Base-by-base conservation (phyloP, 2,329 filamentous ascomycete genomes). In the Sporothrix humicola region DNA sequence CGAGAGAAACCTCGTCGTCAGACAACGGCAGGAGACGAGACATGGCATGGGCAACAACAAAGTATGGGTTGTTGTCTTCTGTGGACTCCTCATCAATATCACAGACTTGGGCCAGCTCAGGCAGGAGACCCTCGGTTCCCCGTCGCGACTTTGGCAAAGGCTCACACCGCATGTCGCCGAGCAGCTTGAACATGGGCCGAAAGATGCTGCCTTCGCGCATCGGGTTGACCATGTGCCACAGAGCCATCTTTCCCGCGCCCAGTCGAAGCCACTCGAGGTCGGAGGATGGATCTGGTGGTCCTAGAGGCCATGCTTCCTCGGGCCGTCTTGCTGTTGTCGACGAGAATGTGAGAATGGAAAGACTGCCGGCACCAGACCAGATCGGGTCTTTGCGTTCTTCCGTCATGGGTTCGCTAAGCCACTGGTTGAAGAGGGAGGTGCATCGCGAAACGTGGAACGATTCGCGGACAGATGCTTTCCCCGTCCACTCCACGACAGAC, bases 331-430 rank as follows among this genome's bases (percentile, higher is more conserved):
- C 81, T 61, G 86, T 82, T 0, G 82, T 79, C 1, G 80, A 82
- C 0, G 83, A 79, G 74, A 85, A 85, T 0, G 80, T 76, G 0
- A 85, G 63, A 1, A 85, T 77, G 1, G 80, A 81, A 0, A 86
- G 75, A 8, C 82, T 81, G 26, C 84, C 83, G 0, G 84, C 84
- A 6, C 83, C 84, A 2, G 79, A 83, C 85, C 85, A 87, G 3
- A 86, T 81, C 13, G 84, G 77, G 74, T 87, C 85, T 58, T 80
- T 84, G 20, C 84, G 82, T 69, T 77, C 73, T 0, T 77, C 58
- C 23, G 77, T 59, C 61, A 85, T 81, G 0, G 81, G 80, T 9
- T 81, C 73, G 3, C 72, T 77, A 12, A 87, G 56, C 31, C 80
- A 79, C 13, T 75, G 78, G 71, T 83, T 83, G 26, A 86, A 78